A percentile compares a stretch with the other conserved stretches of the same genome.
Conservation (phyloP, 257 asterid genomes). For the Echium plantagineum region DNA sequence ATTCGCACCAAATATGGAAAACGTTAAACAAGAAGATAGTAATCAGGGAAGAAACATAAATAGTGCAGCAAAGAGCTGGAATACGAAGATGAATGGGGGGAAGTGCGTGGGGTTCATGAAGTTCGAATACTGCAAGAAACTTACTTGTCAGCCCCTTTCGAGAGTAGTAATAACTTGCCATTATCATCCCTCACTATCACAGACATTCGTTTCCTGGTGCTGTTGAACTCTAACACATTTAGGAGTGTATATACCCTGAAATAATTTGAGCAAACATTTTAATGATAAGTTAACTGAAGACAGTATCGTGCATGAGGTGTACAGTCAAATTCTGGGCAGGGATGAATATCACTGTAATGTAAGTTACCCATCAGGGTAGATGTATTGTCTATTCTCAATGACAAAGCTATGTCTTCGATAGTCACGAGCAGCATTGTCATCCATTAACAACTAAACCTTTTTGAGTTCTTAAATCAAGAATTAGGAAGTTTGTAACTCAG, state of each 20-base stretch:
- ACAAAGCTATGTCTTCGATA: no score
- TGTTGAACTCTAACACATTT: conserved; percentile 65
- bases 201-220: conserved; percentile 88
- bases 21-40: background rate
- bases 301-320: background rate
- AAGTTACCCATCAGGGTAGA: background rate
- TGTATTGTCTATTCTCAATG: no score
- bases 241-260: conserved; percentile 68
- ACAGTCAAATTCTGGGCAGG: background rate
- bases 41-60: background rate
- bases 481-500: no score
- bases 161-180: conserved; percentile 61
- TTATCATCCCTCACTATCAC: conserved; percentile 72
- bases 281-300: background rate
- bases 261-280: conserved; percentile 8
- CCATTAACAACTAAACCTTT: no score
- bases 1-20: conserved; percentile 3
- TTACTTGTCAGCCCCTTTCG: conserved; percentile 95
- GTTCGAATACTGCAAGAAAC: conserved; percentile 7
- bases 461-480: no score
- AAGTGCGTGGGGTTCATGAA: background rate
- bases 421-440: no score
- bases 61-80: background rate
- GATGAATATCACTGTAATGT: background rate
- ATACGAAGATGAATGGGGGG: conserved; percentile 1